Evolutionary conservation across 805 yeast genomes (phyloP).

Genomic region (Lipomyces mesembrius): DNA sequence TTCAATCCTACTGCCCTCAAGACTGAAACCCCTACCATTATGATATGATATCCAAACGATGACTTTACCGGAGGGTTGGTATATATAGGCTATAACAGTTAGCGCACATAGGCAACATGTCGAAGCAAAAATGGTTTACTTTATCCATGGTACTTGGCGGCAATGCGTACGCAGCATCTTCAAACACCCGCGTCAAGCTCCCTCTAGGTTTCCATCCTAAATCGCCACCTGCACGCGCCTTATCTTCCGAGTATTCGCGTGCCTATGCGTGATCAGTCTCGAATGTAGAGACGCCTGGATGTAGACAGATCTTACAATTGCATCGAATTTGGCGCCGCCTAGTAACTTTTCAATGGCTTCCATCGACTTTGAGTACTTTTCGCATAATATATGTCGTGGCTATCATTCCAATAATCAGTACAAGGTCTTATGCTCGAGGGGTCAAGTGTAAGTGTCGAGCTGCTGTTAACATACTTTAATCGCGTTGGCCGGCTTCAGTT

Average conservation of each 20-base stretch:
- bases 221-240: constrained; percentile 38
- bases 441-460: not conserved
- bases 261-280: constrained; percentile 21
- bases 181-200: constrained; percentile 33
- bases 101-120: not conserved
- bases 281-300: not conserved
- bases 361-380: constrained; percentile 33
- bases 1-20: not conserved
- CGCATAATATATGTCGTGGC: constrained; percentile 37
- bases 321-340: constrained; percentile 35
- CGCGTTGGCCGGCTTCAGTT: constrained; percentile 35
- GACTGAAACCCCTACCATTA: constrained; percentile 24
- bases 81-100: constrained; percentile 23
- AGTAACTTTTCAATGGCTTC: constrained; percentile 33
- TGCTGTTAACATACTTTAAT: constrained; percentile 17
- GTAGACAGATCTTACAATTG: constrained; percentile 19
- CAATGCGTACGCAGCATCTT: constrained; percentile 37
- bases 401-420: constrained; percentile 8
- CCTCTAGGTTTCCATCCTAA: constrained; percentile 39
- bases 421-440: not conserved
- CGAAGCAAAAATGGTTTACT: constrained; percentile 9
- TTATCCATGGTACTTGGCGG: constrained; percentile 35
- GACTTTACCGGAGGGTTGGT: constrained; percentile 33
- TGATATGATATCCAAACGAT: constrained; percentile 37
- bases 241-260: constrained; percentile 35